phyloP scores from a whole-genome alignment of 2,329 filamentous ascomycete species.

The Paramyrothecium sp. region DNA sequence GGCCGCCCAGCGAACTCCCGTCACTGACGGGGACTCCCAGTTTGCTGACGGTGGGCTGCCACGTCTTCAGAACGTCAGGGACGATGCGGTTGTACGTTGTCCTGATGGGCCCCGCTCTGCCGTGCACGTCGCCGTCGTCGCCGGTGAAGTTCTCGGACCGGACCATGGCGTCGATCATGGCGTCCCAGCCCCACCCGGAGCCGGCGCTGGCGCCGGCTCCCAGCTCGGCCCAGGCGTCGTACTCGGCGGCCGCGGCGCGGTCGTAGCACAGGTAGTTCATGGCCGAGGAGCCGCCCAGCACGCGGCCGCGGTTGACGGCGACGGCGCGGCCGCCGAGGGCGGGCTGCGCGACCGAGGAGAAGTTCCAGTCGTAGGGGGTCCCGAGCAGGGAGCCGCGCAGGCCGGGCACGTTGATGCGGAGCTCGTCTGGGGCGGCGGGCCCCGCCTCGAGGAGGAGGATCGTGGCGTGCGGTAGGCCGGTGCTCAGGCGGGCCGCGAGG shows the following conservation, averaged over 20 bases:
- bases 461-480: slow-evolving; percentile 22
- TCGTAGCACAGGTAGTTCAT: slow-evolving; percentile 43
- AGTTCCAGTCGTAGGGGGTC: slow-evolving; percentile 37
- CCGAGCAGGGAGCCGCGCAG: slow-evolving; percentile 25
- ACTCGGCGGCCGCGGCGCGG: slow-evolving; percentile 31
- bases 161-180: slow-evolving; percentile 30
- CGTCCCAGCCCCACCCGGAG: slow-evolving; percentile 32
- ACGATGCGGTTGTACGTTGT: slow-evolving; percentile 35
- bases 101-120: slow-evolving; percentile 19
- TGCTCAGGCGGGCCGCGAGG: slow-evolving; percentile 28
- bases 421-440: slow-evolving; percentile 22
- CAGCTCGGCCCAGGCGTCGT: slow-evolving; percentile 34
- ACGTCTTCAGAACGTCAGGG: slow-evolving; percentile 38
- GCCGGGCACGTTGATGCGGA: slow-evolving; percentile 29
- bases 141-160: slow-evolving; percentile 25
- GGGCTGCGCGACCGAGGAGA: slow-evolving; percentile 38
- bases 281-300: slow-evolving; percentile 46
- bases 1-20: slow-evolving; percentile 38
- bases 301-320: slow-evolving; percentile 42
- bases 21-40: slow-evolving; percentile 33
- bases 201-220: no score
- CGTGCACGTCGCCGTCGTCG: slow-evolving; percentile 11
- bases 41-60: slow-evolving; percentile 36
- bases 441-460: slow-evolving; percentile 29
- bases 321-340: slow-evolving; percentile 37